Evolutionary conservation across 2,329 filamentous ascomycete species (phyloP), one percentile per base, ranked within the genome.

Genomic region (Talaromyces sp.): DNA sequence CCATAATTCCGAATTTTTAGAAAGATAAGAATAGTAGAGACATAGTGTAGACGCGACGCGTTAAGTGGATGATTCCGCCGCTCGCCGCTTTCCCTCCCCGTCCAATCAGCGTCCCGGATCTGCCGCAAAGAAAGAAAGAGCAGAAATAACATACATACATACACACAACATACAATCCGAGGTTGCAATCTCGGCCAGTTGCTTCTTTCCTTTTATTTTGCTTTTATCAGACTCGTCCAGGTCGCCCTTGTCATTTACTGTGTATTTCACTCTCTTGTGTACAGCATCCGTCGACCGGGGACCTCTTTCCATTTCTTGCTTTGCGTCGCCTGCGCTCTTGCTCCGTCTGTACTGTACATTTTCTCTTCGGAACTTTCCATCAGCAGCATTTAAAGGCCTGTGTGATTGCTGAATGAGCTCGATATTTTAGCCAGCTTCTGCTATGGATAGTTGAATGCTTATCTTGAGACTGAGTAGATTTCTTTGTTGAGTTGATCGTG

Each of bases 41-140:
- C n/a, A n/a, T n/a, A n/a, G n/a, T n/a, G n/a, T 10, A 36, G 56
- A 59, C 56, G 56, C 56, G 56, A 59, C 56, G 56, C 56, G 56
- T 59, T 59, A 45, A 59, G 56, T 43, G 56, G 38, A 19, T 25
- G 22, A n/a, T 31, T 19, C 27, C 34, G 22, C 22, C 56, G 56
- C 36, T 59, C 38, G 56, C 56, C 56, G 56, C 56, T 45, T 59
- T 13, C 56, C 56, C 11, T 17, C 38, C 11, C 17, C 17, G n/a
- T 17, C 56, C 56, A 59, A 59, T 59, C 36, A 45, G 56, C 36
- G 6, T 3, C 5, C 17, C 11, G 22, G 22, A 43, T 43, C 56
- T 59, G 56, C 56, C 56, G 56, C 36, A 43, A 43, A 29, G 25
- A 29, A 59, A 43, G 56, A 59, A 29, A 40, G 36, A 2, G 51